phyloP scores from a whole-genome alignment of 768 basidiomycete species.

The Lyophyllum semitale region DNA sequence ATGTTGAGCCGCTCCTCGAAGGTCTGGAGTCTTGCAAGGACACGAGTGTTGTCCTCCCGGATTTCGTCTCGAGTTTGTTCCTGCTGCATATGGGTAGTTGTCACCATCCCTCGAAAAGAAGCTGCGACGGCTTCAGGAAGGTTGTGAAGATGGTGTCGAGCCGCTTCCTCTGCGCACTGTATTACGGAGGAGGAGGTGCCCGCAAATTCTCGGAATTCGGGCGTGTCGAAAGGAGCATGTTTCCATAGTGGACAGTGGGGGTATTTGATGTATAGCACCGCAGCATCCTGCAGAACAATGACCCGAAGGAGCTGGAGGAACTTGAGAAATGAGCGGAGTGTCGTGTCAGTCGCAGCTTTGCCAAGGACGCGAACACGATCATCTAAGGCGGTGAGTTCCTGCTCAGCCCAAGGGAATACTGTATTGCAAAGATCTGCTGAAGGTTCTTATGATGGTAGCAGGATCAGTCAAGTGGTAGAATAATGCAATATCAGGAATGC shows the following conservation, averaged over 20 bases:
- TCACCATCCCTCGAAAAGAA: conserved; percentile 19
- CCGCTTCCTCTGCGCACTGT: background rate
- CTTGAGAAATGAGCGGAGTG: background rate
- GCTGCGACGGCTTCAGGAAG: conserved; percentile 23
- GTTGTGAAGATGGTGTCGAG: conserved; percentile 7
- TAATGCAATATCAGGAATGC: no score
- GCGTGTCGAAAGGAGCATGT: background rate
- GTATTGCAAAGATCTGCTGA: background rate
- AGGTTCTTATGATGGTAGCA: background rate
- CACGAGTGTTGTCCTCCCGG: background rate
- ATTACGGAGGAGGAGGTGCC: background rate
- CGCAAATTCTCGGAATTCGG: background rate
- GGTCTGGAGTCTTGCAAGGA: background rate
- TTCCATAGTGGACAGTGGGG: background rate
- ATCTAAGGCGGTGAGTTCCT: background rate
- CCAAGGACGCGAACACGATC: background rate
- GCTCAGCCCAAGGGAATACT: background rate
- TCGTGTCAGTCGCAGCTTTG: background rate
- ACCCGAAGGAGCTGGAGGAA: background rate
- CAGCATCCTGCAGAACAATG: conserved; percentile 2
- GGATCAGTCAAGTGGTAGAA: background rate
- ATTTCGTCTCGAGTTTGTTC: background rate
- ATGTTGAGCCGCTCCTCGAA: background rate
- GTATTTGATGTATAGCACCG: background rate
- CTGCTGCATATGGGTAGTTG: conserved; percentile 2